Evolutionary conservation across 129 eudicot species (phyloP).

Genomic region (Pulicaria dysenterica): DNA sequence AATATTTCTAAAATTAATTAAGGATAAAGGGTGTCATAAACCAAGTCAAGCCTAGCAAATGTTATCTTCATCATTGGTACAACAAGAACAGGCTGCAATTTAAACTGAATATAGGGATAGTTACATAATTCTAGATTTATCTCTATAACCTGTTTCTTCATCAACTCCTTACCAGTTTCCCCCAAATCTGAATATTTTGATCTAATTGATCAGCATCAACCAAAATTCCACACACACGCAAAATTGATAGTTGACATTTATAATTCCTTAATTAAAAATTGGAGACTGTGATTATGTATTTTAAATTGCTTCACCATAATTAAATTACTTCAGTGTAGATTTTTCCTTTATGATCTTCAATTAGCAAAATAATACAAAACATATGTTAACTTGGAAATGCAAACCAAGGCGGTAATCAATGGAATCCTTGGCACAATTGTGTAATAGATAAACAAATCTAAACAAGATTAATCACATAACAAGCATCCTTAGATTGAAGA

Average conservation of each 20-base stretch:
- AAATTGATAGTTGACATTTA: neutral
- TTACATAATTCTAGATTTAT: neutral
- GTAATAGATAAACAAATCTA: constrained; percentile 7
- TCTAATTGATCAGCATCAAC: neutral
- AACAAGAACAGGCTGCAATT: neutral
- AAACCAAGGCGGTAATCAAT: neutral
- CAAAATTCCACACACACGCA: constrained; percentile 15
- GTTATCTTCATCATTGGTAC: neutral
- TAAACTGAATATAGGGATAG: neutral
- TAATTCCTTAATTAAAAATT: neutral
- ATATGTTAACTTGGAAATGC: neutral
- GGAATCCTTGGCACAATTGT: neutral
- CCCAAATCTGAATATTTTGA: neutral
- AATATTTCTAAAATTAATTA: neutral
- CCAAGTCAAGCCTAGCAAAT: constrained; percentile 3
- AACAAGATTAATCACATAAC: neutral
- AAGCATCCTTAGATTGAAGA: constrained; percentile 1
- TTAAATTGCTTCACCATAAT: neutral
- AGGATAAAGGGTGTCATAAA: constrained; percentile 9
- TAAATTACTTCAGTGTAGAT: constrained; percentile 7
- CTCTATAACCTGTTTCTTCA: neutral
- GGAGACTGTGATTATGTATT: constrained; percentile 1
- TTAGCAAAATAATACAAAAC: neutral
- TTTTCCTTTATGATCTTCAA: constrained; percentile 20
- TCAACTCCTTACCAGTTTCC: neutral